A percentile compares a stretch with the other conserved stretches of the same genome.
phyloP scores from a whole-genome alignment of 148 eudicot species.

The Arctostaphylos glauca region DNA sequence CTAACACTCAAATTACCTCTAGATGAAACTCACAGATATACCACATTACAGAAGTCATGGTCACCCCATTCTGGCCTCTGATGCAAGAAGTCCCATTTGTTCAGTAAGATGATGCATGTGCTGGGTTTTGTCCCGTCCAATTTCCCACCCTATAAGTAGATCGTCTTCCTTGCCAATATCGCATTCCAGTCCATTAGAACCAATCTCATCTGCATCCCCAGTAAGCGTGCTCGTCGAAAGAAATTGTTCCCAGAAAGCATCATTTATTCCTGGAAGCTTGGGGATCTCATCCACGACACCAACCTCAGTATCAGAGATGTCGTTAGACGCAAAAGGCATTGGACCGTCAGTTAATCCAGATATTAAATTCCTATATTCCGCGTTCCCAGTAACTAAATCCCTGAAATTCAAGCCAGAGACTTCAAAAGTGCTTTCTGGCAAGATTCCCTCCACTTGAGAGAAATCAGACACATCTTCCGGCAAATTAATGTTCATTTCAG shows the following conservation, averaged over 20 bases:
- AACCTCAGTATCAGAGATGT: conserved; percentile 33
- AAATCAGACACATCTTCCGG: conserved; percentile 32
- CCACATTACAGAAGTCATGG: not conserved
- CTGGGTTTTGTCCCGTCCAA: conserved; percentile 42
- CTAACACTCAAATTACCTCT: conserved; percentile 22
- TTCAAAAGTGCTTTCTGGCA: conserved; percentile 21
- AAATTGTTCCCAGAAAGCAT: conserved; percentile 86
- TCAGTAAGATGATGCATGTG: conserved; percentile 57
- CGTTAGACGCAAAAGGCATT: conserved; percentile 33
- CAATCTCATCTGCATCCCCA: conserved; percentile 49
- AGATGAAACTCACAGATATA: not conserved
- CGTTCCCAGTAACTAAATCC: conserved; percentile 27
- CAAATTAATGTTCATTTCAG: conserved; percentile 25
- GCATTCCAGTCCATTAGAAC: conserved; percentile 31
- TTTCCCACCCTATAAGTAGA: conserved; percentile 23
- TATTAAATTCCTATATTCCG: conserved; percentile 26
- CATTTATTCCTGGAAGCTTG: conserved; percentile 77
- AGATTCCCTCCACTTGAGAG: conserved; percentile 22
- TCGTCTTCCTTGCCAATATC: conserved; percentile 36
- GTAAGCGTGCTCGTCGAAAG: conserved; percentile 45
- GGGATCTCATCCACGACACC: conserved; percentile 47
- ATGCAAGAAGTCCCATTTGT: conserved; percentile 63
- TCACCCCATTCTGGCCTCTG: conserved; percentile 40
- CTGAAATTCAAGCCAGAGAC: conserved; percentile 33
- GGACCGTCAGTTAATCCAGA: conserved; percentile 33